phyloP scores from a whole-genome alignment of 73 alveolate species.

The Symbiodinium pilosum region DNA sequence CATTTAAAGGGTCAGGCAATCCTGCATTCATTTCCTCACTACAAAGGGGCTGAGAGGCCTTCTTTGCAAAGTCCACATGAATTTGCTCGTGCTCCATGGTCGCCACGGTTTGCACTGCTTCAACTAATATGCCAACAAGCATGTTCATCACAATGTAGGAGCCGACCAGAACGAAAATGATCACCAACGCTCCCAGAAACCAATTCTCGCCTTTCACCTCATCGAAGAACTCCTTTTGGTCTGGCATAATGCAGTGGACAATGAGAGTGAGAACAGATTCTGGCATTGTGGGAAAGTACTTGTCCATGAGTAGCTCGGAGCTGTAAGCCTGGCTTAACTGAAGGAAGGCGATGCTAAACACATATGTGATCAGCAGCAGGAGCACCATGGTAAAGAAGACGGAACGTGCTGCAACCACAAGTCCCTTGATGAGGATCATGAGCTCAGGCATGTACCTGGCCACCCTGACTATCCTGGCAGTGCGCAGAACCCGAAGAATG shows the following conservation, averaged over 20 bases:
- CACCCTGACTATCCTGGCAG: slow-evolving; percentile 61
- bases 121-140: slow-evolving; percentile 54
- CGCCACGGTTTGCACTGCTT: slow-evolving; percentile 89
- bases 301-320: neutral
- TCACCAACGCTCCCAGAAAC: slow-evolving; percentile 60
- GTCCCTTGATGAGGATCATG: slow-evolving; percentile 72
- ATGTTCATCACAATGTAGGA: slow-evolving; percentile 65
- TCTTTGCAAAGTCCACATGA: slow-evolving; percentile 76
- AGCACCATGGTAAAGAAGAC: slow-evolving; percentile 74
- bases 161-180: slow-evolving; percentile 48
- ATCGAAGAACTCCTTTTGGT: slow-evolving; percentile 60
- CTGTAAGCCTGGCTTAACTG: slow-evolving; percentile 29
- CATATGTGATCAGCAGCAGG: slow-evolving; percentile 79
- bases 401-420: slow-evolving; percentile 75
- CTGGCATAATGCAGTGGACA: slow-evolving; percentile 81
- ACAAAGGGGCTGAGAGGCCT: neutral
- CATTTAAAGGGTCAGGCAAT: no score
- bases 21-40: no score
- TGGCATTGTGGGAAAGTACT: slow-evolving; percentile 31
- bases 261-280: slow-evolving; percentile 42
- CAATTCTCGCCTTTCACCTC: slow-evolving; percentile 17
- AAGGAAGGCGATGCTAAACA: slow-evolving; percentile 76
- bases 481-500: slow-evolving; percentile 72
- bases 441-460: slow-evolving; percentile 92
- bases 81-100: slow-evolving; percentile 94